These are phyloP conservation scores for Trichosporon coremiiforme DNA, from an alignment of 1,284 basidiomycete genomes.

Conservation along the genomic window DNA sequence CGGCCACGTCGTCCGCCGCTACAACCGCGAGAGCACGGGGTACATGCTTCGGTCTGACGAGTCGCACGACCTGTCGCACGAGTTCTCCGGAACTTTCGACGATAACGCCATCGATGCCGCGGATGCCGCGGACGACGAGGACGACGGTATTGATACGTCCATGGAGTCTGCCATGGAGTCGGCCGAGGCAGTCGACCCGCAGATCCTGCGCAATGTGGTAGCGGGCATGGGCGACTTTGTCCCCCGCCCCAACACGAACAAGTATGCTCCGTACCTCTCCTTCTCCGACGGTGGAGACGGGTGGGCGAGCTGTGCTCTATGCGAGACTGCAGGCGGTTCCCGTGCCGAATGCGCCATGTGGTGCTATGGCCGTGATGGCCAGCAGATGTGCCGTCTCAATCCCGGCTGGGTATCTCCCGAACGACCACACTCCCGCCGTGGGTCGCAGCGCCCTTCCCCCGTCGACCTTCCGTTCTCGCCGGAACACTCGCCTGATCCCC, in stretches of 20 bases:
- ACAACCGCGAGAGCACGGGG: conserved; percentile 8
- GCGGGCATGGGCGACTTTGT: conserved; percentile 5
- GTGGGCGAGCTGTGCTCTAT: conserved; percentile 8
- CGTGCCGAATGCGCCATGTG: conserved; percentile 21
- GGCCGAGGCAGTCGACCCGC: conserved; percentile 18
- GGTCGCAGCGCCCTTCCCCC: neutral
- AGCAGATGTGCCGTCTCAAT: neutral
- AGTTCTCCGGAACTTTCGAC: neutral
- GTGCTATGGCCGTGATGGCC: conserved; percentile 21
- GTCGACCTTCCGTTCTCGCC: neutral
- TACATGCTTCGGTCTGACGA: conserved; percentile 7
- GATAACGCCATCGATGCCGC: neutral
- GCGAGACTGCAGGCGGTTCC: conserved; percentile 14
- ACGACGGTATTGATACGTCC: neutral
- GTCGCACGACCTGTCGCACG: neutral
- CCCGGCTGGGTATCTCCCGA: neutral
- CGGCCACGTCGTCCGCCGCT: neutral
- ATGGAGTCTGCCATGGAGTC: neutral
- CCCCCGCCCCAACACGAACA: neutral
- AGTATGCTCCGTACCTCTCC: conserved; percentile 16
- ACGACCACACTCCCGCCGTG: neutral
- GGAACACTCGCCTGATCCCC: neutral
- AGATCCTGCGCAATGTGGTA: conserved; percentile 7
- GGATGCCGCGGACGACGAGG: neutral
- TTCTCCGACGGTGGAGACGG: neutral